A percentile compares a stretch with the other conserved stretches of the same genome.
These are phyloP conservation scores for Xylogone sp. DNA, from an alignment of 2,329 filamentous ascomycete genomes.

Conservation along the genomic window DNA sequence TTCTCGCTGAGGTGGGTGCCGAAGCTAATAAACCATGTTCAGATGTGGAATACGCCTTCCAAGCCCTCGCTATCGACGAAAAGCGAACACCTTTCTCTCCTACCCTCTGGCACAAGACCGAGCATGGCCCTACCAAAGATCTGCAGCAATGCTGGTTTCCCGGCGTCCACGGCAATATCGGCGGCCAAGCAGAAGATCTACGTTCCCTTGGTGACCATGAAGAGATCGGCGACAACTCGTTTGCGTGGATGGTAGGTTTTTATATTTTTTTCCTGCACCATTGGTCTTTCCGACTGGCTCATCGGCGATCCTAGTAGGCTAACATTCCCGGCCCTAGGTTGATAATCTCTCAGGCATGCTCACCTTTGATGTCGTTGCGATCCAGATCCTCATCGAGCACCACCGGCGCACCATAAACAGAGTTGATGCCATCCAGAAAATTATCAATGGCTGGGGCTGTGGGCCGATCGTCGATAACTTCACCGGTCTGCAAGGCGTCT, in stretches of 20 bases:
- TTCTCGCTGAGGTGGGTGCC: too few species aligned
- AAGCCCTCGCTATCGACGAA: conserved; percentile 45
- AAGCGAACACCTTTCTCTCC: conserved; percentile 34
- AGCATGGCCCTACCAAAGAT: background rate
- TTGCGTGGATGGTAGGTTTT: background rate
- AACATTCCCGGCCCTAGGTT: background rate
- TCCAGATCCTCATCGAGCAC: background rate
- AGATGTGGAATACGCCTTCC: conserved; percentile 42
- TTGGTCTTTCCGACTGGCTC: too few species aligned
- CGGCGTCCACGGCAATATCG: conserved; percentile 16
- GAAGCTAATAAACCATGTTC: background rate
- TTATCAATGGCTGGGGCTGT: background rate
- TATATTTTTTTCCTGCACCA: background rate
- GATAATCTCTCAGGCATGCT: background rate
- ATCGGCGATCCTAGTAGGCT: too few species aligned
- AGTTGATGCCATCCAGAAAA: background rate
- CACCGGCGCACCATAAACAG: background rate
- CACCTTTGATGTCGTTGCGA: background rate
- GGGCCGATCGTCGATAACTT: background rate
- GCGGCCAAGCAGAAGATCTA: conserved; percentile 3
- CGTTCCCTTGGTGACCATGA: background rate
- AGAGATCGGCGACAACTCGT: background rate
- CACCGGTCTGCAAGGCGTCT: background rate
- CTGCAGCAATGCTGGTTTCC: conserved; percentile 20
- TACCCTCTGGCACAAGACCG: conserved; percentile 28